Conservation (phyloP, 139 green algal genomes). For the Picochlorum costavermella region DNA sequence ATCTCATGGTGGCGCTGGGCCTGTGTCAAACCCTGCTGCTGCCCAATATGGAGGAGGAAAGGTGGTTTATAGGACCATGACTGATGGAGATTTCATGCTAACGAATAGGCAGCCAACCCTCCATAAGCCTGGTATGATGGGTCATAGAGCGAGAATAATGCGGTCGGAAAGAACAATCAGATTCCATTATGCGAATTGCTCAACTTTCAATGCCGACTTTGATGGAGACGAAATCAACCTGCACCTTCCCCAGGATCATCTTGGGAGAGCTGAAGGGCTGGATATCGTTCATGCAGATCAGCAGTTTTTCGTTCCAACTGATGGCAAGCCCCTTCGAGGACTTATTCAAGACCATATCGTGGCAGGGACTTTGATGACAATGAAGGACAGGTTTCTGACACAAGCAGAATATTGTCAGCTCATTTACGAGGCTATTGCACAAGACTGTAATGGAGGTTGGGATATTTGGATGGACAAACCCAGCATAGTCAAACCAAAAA, state of each 20-base stretch:
- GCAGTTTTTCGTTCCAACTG: conserved; percentile 94
- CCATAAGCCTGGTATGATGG: conserved; percentile 89
- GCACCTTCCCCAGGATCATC: conserved; percentile 90
- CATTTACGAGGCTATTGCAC: conserved; percentile 45
- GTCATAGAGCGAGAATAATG: conserved; percentile 49
- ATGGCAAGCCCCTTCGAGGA: conserved; percentile 85
- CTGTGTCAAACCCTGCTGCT: conserved; percentile 9
- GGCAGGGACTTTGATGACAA: conserved; percentile 67
- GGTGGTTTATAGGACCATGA: conserved; percentile 86
- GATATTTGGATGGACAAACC: conserved; percentile 59
- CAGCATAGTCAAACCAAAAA: conserved; percentile 65
- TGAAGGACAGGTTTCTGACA: conserved; percentile 78
- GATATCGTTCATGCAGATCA: conserved; percentile 86
- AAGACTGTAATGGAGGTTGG: conserved; percentile 19
- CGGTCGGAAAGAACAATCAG: conserved; percentile 83
- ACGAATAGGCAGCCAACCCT: conserved; percentile 98
- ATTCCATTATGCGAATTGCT: conserved; percentile 99
- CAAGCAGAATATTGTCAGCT: conserved; percentile 66
- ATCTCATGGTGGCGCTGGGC: not conserved
- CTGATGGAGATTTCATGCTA: conserved; percentile 91
- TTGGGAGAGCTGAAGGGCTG: conserved; percentile 85
- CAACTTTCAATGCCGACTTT: conserved; percentile 96
- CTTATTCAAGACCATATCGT: conserved; percentile 98
- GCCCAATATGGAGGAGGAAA: conserved; percentile 32
- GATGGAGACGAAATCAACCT: conserved; percentile 99